These are phyloP conservation scores for Corynespora cassiicola DNA, from an alignment of 2,329 filamentous ascomycete genomes.

Conservation along the genomic window DNA sequence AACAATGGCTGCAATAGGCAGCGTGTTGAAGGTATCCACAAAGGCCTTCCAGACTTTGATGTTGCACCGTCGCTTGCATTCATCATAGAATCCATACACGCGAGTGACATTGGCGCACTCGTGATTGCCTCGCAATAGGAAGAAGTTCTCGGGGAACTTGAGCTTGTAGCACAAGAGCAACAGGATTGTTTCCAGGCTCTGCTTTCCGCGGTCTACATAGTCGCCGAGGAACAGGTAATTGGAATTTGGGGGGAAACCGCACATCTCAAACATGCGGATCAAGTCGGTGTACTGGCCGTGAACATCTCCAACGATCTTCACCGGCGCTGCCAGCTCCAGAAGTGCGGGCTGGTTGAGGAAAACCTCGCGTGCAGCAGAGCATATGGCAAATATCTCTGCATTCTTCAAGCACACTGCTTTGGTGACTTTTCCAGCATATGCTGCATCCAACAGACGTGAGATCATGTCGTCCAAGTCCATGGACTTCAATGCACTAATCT, in stretches of 20 bases:
- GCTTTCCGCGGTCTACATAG: slow-evolving; percentile 96
- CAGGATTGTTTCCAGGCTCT: slow-evolving; percentile 92
- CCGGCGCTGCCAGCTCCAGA: slow-evolving; percentile 88
- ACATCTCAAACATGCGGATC: slow-evolving; percentile 98
- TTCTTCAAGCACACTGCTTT: slow-evolving; percentile 98
- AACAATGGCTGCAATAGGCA: slow-evolving; percentile 95
- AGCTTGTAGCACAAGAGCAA: slow-evolving; percentile 95
- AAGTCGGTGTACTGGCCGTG: slow-evolving; percentile 97
- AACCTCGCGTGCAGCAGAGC: slow-evolving; percentile 84
- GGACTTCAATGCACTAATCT: slow-evolving; percentile 88
- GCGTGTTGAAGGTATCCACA: slow-evolving; percentile 92
- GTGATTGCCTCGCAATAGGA: slow-evolving; percentile 91
- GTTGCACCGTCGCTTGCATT: slow-evolving; percentile 95
- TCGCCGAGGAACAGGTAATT: slow-evolving; percentile 96
- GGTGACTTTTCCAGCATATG: slow-evolving; percentile 94
- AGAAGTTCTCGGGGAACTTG: slow-evolving; percentile 97
- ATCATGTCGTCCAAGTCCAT: slow-evolving; percentile 98
- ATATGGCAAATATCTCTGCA: slow-evolving; percentile 94
- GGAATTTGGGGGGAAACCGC: slow-evolving; percentile 87
- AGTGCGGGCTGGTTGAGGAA: slow-evolving; percentile 92
- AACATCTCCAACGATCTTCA: slow-evolving; percentile 97
- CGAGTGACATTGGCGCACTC: slow-evolving; percentile 96
- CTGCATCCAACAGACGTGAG: slow-evolving; percentile 89
- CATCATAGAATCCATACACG: slow-evolving; percentile 97
- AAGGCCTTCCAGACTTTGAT: slow-evolving; percentile 99